Conservation (phyloP, 2,329 filamentous ascomycete species). For the Tolypocladium album region DNA sequence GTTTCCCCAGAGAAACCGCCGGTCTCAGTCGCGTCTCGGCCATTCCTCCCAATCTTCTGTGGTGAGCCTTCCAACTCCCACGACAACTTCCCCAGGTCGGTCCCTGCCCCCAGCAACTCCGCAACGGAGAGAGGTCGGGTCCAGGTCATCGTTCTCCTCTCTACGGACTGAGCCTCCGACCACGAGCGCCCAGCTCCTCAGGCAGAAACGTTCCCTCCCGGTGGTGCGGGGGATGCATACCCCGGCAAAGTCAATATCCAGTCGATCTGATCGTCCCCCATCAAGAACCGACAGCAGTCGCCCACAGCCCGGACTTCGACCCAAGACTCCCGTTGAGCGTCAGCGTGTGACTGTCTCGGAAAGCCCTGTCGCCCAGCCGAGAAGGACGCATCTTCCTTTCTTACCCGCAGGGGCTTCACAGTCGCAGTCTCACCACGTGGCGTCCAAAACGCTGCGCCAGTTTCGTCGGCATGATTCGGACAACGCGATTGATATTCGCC, state of each 20-base stretch:
- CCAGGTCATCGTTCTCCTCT: constrained; percentile 41
- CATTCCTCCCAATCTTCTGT: constrained; percentile 62
- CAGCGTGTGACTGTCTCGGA: constrained; percentile 35
- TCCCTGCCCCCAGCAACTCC: constrained; percentile 48
- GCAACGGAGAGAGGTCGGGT: constrained; percentile 46
- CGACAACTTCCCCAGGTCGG: constrained; percentile 43
- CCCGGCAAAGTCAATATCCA: constrained; percentile 35
- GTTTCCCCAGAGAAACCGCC: constrained; percentile 42
- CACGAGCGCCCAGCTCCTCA: constrained; percentile 53
- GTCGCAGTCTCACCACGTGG: constrained; percentile 68
- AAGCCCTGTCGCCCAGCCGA: constrained; percentile 37
- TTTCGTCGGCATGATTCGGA: constrained; percentile 81
- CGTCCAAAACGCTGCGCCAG: constrained; percentile 57
- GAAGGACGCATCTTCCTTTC: constrained; percentile 61
- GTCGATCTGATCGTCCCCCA: constrained; percentile 45
- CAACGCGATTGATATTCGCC: constrained; percentile 46
- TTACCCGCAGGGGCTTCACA: constrained; percentile 65
- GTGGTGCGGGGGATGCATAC: constrained; percentile 43
- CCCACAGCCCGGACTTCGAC: constrained; percentile 42
- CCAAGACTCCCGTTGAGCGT: constrained; percentile 63
- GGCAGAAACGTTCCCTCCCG: constrained; percentile 55
- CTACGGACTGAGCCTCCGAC: constrained; percentile 52
- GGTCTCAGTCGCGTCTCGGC: constrained; percentile 56
- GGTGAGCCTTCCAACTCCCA: constrained; percentile 50
- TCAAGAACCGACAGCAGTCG: constrained; percentile 45